Base-by-base conservation (phyloP, 2,329 filamentous ascomycete genomes). In the Ciborinia camelliae region DNA sequence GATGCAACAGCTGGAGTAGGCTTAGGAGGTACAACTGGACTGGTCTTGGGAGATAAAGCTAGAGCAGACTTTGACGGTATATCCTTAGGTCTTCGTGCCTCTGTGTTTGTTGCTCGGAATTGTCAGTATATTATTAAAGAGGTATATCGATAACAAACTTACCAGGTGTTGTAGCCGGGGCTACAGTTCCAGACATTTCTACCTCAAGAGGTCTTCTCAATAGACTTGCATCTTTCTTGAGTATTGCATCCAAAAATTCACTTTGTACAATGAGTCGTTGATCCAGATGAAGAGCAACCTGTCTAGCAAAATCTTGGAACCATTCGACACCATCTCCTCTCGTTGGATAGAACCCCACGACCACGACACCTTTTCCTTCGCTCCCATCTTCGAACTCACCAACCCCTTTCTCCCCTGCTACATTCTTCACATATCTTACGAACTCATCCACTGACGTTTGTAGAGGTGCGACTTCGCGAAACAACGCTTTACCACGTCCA, bases 211-310 rank as follows among this genome's bases (percentile, higher is more conserved):
- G 83, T 45, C 87, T 84, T 65, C 90, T 87, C 26, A 98, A 80
- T 51, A 84, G 82, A 66, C 84, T 86, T 8, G 91, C 86, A 77
- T 98, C 89, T 59, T 89, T 90, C n/a, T 81, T 86, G 35, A 98
- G 78, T 53, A 99, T 95, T 1, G 90, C 90, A 75, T 97, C 92
- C 2, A 99, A 81, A 68, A 99, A 96, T 71, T 97, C 93, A 65
- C 90, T 92, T 73, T 97, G 92, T 70, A 94, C 87, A 62, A 97
- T 88, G 2, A 92, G 87, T 4, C 92, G 86, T 74, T 96, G 92
- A 67, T 92, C 89, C 15, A 96, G 82, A 53, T 86, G 81, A 26
- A 88, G 75, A 2, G 92, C 90, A 20, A 96, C 84, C 9, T 86
- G 79, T 6, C 82, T 87, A 69, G 88, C 83, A 70, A 96, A 88